Conservation (phyloP, 805 yeast species). For the Spathaspora hagerdaliae region DNA sequence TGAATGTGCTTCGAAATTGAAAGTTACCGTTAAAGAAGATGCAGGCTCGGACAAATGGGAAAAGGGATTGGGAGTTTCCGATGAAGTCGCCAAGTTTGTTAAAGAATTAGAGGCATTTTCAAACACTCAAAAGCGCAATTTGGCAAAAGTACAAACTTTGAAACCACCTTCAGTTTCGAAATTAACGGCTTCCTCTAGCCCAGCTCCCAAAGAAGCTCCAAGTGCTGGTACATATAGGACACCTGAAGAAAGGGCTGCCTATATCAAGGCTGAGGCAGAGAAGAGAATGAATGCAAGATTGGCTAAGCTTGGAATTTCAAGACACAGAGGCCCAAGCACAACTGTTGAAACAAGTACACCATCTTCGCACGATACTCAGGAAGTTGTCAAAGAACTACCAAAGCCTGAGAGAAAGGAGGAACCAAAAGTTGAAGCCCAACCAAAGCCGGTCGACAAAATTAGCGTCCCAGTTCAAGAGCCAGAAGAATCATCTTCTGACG, state of each 20-base stretch:
- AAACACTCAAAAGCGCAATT: constrained; percentile 6
- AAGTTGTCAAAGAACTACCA: not conserved
- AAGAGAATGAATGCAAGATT: constrained; percentile 78
- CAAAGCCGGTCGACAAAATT: constrained; percentile 1
- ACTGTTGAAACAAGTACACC: constrained; percentile 1
- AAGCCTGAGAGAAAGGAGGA: not conserved
- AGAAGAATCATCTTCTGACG: constrained; percentile 26
- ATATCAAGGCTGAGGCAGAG: constrained; percentile 73
- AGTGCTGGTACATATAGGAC: constrained; percentile 25
- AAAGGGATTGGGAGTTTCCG: constrained; percentile 71
- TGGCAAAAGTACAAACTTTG: constrained; percentile 7
- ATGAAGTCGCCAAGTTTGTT: constrained; percentile 58
- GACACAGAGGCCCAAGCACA: constrained; percentile 19
- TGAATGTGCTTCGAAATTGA: constrained; percentile 41
- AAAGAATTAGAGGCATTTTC: constrained; percentile 40
- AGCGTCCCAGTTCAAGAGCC: constrained; percentile 8
- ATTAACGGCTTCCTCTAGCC: constrained; percentile 4
- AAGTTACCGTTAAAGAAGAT: constrained; percentile 38
- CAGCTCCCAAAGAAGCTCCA: constrained; percentile 5
- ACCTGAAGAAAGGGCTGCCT: constrained; percentile 71
- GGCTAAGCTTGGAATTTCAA: constrained; percentile 71
- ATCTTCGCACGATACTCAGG: constrained; percentile 1
- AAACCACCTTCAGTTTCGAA: not conserved
- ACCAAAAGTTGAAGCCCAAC: constrained; percentile 1
- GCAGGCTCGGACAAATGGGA: constrained; percentile 73